Conservation (phyloP, 371 early-diverging fungal species). For the Thermomucor indicae-seudaticae region DNA sequence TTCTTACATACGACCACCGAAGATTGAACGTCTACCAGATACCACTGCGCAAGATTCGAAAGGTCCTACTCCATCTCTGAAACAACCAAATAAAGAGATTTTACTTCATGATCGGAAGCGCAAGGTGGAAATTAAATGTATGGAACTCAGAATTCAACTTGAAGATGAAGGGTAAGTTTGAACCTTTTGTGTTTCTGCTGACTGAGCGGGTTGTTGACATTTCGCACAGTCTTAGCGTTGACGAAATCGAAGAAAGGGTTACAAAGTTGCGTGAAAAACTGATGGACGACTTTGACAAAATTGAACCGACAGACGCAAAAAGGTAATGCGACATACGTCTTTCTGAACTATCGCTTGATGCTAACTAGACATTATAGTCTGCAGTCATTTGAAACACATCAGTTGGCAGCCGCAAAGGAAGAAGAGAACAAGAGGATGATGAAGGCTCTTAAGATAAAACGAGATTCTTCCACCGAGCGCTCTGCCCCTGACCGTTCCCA, state of each 20-base stretch:
- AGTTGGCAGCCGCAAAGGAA: conserved; percentile 68
- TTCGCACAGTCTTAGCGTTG: conserved; percentile 20
- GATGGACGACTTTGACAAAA: conserved; percentile 47
- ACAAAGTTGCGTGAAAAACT: conserved; percentile 48
- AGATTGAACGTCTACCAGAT: conserved; percentile 27
- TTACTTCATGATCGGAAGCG: conserved; percentile 86
- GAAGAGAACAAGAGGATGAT: conserved; percentile 62
- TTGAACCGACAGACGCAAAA: conserved; percentile 35
- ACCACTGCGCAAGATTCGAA: conserved; percentile 33
- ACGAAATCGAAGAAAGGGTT: conserved; percentile 60
- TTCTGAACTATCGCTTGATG: conserved; percentile 5
- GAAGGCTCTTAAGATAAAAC: conserved; percentile 63
- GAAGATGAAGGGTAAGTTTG: conserved; percentile 70
- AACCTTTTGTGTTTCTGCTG: background rate
- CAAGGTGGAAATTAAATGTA: conserved; percentile 81
- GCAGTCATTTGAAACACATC: conserved; percentile 64
- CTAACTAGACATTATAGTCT: conserved; percentile 13
- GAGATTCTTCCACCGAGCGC: too few species aligned
- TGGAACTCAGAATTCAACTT: conserved; percentile 73
- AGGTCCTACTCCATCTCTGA: conserved; percentile 33
- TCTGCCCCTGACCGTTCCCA: too few species aligned
- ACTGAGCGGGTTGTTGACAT: background rate
- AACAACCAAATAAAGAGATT: conserved; percentile 76
- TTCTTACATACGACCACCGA: conserved; percentile 60
- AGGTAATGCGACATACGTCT: conserved; percentile 17